phyloP scores from a whole-genome alignment of 2,329 filamentous ascomycete species.

The Rhinocladiella mackenziei region DNA sequence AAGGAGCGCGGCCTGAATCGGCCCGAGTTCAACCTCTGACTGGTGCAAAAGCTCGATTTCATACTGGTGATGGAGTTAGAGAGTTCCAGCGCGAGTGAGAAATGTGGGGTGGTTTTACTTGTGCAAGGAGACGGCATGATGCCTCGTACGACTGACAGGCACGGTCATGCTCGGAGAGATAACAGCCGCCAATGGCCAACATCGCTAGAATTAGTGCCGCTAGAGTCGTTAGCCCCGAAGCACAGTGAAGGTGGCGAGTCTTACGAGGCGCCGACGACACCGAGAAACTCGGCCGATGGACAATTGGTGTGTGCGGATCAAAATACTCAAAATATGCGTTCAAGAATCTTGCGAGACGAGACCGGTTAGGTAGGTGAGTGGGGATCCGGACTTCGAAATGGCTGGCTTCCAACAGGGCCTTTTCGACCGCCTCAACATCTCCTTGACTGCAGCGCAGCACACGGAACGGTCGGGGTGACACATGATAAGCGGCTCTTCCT shows the following conservation, averaged over 20 bases:
- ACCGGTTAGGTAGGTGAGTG: not conserved
- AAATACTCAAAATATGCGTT: conserved; percentile 10
- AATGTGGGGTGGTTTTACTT: not conserved
- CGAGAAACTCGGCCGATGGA: conserved; percentile 5
- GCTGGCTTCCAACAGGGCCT: not conserved
- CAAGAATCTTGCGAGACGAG: conserved; percentile 1
- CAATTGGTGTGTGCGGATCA: conserved; percentile 10
- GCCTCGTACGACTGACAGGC: conserved; percentile 5
- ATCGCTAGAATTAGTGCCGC: conserved; percentile 3
- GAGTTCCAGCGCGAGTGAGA: not conserved
- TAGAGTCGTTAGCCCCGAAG: not conserved
- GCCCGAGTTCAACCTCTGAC: conserved; percentile 1
- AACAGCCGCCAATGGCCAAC: conserved; percentile 3
- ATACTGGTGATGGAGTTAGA: not conserved
- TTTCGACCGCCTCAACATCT: not conserved
- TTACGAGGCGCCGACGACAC: conserved; percentile 2
- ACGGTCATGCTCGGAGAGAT: conserved; percentile 6
- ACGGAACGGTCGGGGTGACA: not conserved
- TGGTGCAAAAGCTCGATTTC: not conserved
- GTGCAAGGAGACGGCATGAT: conserved; percentile 3
- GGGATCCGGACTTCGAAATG: not conserved
- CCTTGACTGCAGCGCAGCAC: not conserved
- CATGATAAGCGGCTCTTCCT: not conserved
- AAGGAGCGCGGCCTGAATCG: conserved; percentile 5
- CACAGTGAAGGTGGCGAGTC: not conserved